Conservation (phyloP, 2,329 filamentous ascomycete genomes). For the Fusarium brevicatenulatum region DNA sequence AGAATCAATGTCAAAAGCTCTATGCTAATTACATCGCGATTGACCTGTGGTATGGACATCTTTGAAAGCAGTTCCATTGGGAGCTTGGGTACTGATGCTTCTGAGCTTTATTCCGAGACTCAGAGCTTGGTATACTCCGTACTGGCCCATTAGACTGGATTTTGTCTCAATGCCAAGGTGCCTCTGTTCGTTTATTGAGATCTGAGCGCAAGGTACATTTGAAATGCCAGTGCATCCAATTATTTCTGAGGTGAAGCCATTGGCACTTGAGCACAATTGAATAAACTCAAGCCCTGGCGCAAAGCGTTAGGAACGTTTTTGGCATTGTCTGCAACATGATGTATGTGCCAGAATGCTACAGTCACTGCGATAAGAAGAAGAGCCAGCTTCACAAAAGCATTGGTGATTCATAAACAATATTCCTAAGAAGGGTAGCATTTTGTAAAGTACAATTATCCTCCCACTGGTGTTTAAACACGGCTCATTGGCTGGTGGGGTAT, state of each 20-base stretch:
- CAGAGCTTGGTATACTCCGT: neutral
- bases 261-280: neutral
- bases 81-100: neutral
- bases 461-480: no score
- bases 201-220: no score
- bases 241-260: neutral
- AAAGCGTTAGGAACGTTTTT: neutral
- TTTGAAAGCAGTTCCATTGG: neutral
- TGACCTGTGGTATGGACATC: neutral
- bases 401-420: neutral
- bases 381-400: neutral
- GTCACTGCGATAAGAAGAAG: no score
- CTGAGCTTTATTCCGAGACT: neutral
- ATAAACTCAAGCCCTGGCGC: neutral
- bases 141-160: neutral
- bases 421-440: neutral
- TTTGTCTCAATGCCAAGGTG: no score
- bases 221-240: neutral
- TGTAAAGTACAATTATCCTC: neutral
- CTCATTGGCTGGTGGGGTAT: conserved; percentile 7
- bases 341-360: neutral
- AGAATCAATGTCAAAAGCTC: neutral
- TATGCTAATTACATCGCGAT: neutral
- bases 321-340: neutral
- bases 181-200: accelerated